phyloP scores from a whole-genome alignment of 2,329 filamentous ascomycete species.

The Colletotrichum caudatum region DNA sequence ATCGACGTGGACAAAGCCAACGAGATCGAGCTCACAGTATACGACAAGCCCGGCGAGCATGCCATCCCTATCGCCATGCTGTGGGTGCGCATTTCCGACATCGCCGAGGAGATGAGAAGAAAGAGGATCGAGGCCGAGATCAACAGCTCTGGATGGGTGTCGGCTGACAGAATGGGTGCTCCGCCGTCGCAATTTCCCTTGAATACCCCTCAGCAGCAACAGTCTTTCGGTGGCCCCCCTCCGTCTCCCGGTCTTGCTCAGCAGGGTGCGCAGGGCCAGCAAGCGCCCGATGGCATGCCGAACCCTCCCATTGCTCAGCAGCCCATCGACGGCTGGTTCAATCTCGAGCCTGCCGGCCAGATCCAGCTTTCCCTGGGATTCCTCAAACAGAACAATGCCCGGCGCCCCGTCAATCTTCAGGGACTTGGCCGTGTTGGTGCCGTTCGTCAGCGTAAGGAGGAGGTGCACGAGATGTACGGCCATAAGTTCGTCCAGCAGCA shows the following conservation, averaged over 20 bases:
- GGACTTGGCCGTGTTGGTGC: slow-evolving; percentile 95
- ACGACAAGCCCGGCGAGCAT: slow-evolving; percentile 93
- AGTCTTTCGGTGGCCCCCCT: slow-evolving; percentile 60
- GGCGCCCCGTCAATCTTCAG: slow-evolving; percentile 84
- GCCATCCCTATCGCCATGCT: slow-evolving; percentile 93
- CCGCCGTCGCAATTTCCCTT: slow-evolving; percentile 70
- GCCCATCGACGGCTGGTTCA: slow-evolving; percentile 95
- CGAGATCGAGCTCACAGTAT: slow-evolving; percentile 96
- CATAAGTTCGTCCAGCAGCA: slow-evolving; percentile 99
- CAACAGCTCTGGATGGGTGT: slow-evolving; percentile 95
- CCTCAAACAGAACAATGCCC: slow-evolving; percentile 87
- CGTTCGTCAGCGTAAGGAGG: slow-evolving; percentile 96
- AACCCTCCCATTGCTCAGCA: slow-evolving; percentile 66
- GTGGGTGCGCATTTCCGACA: slow-evolving; percentile 97
- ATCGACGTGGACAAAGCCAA: slow-evolving; percentile 98
- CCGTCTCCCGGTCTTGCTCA: slow-evolving; percentile 53
- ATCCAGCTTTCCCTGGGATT: slow-evolving; percentile 94
- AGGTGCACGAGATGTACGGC: slow-evolving; percentile 97
- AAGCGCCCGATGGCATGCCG: slow-evolving; percentile 48
- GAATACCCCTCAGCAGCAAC: slow-evolving; percentile 58
- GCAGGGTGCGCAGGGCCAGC: slow-evolving; percentile 51
- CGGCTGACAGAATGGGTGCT: slow-evolving; percentile 91
- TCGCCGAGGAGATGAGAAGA: slow-evolving; percentile 95
- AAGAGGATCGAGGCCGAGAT: slow-evolving; percentile 98
- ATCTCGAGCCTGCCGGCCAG: slow-evolving; percentile 91